These are phyloP conservation scores for Axilococcus clingmanii DNA, from an alignment of 139 green algal genomes.

Conservation along the genomic window DNA sequence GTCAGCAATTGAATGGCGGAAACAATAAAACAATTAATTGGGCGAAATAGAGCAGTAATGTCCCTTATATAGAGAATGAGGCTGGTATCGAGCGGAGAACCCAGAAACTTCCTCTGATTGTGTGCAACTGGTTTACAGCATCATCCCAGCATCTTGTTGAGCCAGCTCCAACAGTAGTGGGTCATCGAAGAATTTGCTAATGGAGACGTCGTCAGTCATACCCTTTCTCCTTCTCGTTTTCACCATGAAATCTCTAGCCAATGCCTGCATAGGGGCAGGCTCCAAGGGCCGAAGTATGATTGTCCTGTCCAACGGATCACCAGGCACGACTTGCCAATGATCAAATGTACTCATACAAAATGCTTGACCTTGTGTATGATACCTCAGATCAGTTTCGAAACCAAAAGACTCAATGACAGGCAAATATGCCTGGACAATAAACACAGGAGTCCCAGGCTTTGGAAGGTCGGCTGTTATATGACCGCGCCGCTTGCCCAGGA, in stretches of 20 bases:
- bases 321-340: constrained; percentile 90
- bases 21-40: too few species aligned
- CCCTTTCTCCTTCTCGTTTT: constrained; percentile 90
- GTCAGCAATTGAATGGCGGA: too few species aligned
- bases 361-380: constrained; percentile 95
- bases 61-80: too few species aligned
- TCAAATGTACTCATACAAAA: constrained; percentile 95
- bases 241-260: constrained; percentile 90
- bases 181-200: constrained; percentile 97
- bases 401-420: constrained; percentile 95
- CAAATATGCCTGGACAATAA: constrained; percentile 84
- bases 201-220: constrained; percentile 95
- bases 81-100: too few species aligned
- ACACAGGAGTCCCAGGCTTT: constrained; percentile 80
- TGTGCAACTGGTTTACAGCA: too few species aligned
- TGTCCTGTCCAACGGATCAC: constrained; percentile 79
- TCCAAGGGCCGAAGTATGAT: constrained; percentile 91
- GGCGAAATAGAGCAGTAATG: too few species aligned
- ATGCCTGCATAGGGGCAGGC: constrained; percentile 36
- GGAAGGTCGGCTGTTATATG: constrained; percentile 81
- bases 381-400: constrained; percentile 97
- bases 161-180: constrained; percentile 89
- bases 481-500: constrained; percentile 90
- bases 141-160: constrained; percentile 55
- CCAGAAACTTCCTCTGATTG: background rate